Base-by-base conservation (phyloP, 352 stramenopile species). In the Globisporangium parvum region DNA sequence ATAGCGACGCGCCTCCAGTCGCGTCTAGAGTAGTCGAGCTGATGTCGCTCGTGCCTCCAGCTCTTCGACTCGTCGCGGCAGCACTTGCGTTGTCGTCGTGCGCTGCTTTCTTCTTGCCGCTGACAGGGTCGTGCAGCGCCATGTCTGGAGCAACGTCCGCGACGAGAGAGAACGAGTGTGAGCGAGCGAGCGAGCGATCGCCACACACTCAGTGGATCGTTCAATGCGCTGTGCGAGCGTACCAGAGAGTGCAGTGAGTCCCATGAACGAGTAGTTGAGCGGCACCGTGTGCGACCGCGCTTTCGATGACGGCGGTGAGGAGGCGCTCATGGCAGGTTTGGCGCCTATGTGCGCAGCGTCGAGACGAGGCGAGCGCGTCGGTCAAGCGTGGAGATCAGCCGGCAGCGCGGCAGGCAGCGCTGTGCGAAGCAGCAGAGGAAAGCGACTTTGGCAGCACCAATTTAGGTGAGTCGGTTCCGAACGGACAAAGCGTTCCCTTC, bases 231-330 rank as follows among this genome's bases (percentile, higher is more conserved):
- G 37, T 40, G 17, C 10, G 18, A 53, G 18, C 63, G 11, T 57
- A 89, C 79, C 79, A 48, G 74, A 78, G 12, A 88, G 66, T 1
- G 65, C 58, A 0, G 63, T 31, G 21, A 89, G 70, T 1, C 77
- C 74, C 75, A 89, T 85, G 64, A 89, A 89, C 10, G 79, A 89
- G 50, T 79, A 89, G 58, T 88, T 77, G 18, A 89, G 60, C 2
- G 75, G 77, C 14, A 70, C 56, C 0, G 57, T 35, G 41, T 62
- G 48, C 9, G 48, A 17, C 8, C 46, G 48, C 48, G 31, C 21
- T 31, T 46, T 61, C 5, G 33, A 20, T 6, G 55, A 55, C 41
- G 48, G 33, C 11, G 47, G 33, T 10, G 40, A 41, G 17, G 26
- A 24, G 6, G 31, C 6, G n/a, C 47, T 55, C 55, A 53, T 47